These are phyloP conservation scores for Chamaecrista fasciculata DNA, from an alignment of 306 rosid species.

Conservation along the genomic window DNA sequence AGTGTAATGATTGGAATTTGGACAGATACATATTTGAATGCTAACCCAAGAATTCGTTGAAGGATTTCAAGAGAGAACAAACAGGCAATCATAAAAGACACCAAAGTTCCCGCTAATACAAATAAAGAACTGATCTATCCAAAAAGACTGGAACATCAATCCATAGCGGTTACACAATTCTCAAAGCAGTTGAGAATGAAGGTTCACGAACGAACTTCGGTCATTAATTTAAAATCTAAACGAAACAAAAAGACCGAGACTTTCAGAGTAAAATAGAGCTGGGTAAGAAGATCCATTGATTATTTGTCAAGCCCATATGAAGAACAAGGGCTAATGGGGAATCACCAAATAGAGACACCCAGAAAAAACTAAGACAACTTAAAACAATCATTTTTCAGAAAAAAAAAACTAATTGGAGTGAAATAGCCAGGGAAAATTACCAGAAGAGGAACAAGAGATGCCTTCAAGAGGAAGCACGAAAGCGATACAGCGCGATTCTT, in stretches of 20 bases:
- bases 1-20: not conserved
- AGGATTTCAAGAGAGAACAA: not conserved
- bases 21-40: not conserved
- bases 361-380: not conserved
- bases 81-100: not conserved
- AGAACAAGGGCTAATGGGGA: not conserved
- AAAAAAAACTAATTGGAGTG: not conserved
- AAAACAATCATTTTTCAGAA: not conserved
- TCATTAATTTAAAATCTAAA: not conserved
- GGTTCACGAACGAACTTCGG: not conserved
- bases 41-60: not conserved
- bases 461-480: not conserved
- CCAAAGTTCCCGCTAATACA: not conserved
- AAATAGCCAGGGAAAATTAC: conserved; percentile 8
- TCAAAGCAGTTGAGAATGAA: not conserved
- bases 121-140: not conserved
- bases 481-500: no score
- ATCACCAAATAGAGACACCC: not conserved
- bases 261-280: not conserved
- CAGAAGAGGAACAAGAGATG: conserved; percentile 14
- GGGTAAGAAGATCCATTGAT: not conserved
- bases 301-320: not conserved
- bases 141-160: not conserved
- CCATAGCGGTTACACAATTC: not conserved
- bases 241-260: not conserved